Percentiles rank a stretch among this genome's conserved stretches.
Conservation (phyloP, 1,284 basidiomycete species). For the Fomitopsis betulina region DNA sequence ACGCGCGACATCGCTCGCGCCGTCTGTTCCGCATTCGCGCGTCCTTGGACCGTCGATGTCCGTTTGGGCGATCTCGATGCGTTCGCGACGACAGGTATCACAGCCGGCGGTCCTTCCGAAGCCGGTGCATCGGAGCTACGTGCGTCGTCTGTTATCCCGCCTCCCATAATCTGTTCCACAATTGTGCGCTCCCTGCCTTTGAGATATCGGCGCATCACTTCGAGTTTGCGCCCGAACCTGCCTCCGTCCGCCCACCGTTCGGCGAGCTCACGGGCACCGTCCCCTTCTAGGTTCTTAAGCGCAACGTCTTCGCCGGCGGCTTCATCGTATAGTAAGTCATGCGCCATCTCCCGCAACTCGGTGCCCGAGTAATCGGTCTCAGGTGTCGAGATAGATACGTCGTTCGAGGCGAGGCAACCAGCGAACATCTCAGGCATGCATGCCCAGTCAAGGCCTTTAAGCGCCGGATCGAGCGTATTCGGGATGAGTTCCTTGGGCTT, state of each 20-base stretch:
- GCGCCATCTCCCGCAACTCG: slow-evolving; percentile 11
- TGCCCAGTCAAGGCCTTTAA: slow-evolving; percentile 65
- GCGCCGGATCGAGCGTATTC: slow-evolving; percentile 66
- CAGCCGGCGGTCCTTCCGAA: not conserved
- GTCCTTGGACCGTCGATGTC: slow-evolving; percentile 13
- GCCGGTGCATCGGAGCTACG: slow-evolving; percentile 4
- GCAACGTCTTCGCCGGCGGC: slow-evolving; percentile 39
- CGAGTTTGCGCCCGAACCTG: slow-evolving; percentile 37
- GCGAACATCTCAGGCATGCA: slow-evolving; percentile 66
- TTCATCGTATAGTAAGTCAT: slow-evolving; percentile 10
- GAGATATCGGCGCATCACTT: slow-evolving; percentile 41
- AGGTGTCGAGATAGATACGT: slow-evolving; percentile 5
- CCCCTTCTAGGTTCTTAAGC: slow-evolving; percentile 56
- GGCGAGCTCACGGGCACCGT: slow-evolving; percentile 40
- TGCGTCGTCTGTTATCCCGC: slow-evolving; percentile 4
- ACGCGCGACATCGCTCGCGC: slow-evolving; percentile 22
- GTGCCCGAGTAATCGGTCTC: slow-evolving; percentile 15
- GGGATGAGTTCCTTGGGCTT: slow-evolving; percentile 71
- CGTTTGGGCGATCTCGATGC: not conserved
- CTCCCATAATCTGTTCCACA: slow-evolving; percentile 22
- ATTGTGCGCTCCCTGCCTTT: slow-evolving; percentile 21
- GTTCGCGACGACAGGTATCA: not conserved
- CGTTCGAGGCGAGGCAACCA: slow-evolving; percentile 39
- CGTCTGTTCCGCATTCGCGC: slow-evolving; percentile 18
- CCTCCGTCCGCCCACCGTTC: slow-evolving; percentile 50